A percentile compares a stretch with the other conserved stretches of the same genome.
Conservation (phyloP, 2,329 filamentous ascomycete species). For the Simplicillium sp. region DNA sequence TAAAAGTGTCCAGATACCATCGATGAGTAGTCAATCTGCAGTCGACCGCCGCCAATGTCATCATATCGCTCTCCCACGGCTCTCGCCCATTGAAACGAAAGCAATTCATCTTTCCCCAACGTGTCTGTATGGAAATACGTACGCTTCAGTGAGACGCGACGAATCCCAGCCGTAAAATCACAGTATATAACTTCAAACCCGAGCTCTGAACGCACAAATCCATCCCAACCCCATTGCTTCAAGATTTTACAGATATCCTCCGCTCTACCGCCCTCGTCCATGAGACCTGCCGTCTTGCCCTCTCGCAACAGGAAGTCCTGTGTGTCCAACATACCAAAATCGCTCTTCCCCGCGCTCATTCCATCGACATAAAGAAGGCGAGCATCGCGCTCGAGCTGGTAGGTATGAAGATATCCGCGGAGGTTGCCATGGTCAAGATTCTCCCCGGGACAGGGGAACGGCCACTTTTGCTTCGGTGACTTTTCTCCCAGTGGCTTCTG, state of each 20-base stretch:
- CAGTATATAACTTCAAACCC: constrained; percentile 66
- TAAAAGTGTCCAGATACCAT: constrained; percentile 44
- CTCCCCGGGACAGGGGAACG: constrained; percentile 3
- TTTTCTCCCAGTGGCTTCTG: constrained; percentile 2
- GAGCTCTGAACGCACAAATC: constrained; percentile 56
- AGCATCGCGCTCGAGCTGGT: constrained; percentile 46
- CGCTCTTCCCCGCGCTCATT: constrained; percentile 56
- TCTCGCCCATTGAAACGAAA: constrained; percentile 27
- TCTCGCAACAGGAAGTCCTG: constrained; percentile 54
- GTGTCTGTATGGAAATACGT: constrained; percentile 10
- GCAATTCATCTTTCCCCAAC: constrained; percentile 14
- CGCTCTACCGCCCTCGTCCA: constrained; percentile 43
- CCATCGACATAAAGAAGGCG: constrained; percentile 62
- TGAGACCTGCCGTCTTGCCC: constrained; percentile 11
- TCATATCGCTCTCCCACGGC: constrained; percentile 34
- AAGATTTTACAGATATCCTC: constrained; percentile 45
- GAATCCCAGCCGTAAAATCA: constrained; percentile 40
- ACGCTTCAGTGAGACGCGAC: constrained; percentile 22
- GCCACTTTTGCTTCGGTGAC: constrained; percentile 7
- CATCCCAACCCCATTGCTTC: constrained; percentile 48
- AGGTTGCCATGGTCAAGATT: constrained; percentile 2
- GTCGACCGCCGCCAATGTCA: constrained; percentile 30
- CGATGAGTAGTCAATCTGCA: constrained; percentile 36
- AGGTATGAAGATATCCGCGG: constrained; percentile 57
- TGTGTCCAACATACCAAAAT: constrained; percentile 56